Percentiles rank a stretch among this genome's conserved stretches.
Conservation (phyloP, 768 basidiomycete species). For the Hortiboletus campestris region DNA sequence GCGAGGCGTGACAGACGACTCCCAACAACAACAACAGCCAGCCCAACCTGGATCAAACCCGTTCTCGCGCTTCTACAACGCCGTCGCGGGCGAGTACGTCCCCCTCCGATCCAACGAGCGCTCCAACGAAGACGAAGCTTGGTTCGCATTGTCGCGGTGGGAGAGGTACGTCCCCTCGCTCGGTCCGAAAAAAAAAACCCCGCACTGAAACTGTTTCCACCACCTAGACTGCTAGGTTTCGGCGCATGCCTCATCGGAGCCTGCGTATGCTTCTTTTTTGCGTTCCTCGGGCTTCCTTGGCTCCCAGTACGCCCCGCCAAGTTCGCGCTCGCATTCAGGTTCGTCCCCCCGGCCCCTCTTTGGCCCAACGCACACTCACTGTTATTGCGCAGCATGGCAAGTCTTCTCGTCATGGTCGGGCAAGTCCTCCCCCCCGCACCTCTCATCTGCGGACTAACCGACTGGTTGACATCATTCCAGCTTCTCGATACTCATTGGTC, state of each 20-base stretch:
- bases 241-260: slow-evolving; percentile 87
- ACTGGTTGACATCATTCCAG: slow-evolving; percentile 33
- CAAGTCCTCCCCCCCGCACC: slow-evolving; percentile 33
- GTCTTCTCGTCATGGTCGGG: slow-evolving; percentile 95
- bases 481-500: slow-evolving; percentile 85
- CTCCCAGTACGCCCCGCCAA: slow-evolving; percentile 78
- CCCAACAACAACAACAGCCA: slow-evolving; percentile 41
- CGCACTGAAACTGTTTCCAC: too few relatives aligned
- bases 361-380: neutral
- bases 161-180: slow-evolving; percentile 46
- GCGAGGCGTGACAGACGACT: slow-evolving; percentile 67
- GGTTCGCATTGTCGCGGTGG: slow-evolving; percentile 91
- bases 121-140: slow-evolving; percentile 94
- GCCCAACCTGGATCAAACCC: slow-evolving; percentile 50
- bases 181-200: too few relatives aligned
- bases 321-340: slow-evolving; percentile 89
- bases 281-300: slow-evolving; percentile 76
- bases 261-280: slow-evolving; percentile 88
- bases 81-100: slow-evolving; percentile 83
- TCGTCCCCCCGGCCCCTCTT: neutral
- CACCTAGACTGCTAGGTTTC: slow-evolving; percentile 68
- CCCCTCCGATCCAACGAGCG: slow-evolving; percentile 79
- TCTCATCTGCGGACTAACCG: neutral
- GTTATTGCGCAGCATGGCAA: slow-evolving; percentile 58
- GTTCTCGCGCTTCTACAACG: slow-evolving; percentile 85